These are phyloP conservation scores for Schizochytrium sp. DNA, from an alignment of 108 stramenopile genomes.

Conservation along the genomic window DNA sequence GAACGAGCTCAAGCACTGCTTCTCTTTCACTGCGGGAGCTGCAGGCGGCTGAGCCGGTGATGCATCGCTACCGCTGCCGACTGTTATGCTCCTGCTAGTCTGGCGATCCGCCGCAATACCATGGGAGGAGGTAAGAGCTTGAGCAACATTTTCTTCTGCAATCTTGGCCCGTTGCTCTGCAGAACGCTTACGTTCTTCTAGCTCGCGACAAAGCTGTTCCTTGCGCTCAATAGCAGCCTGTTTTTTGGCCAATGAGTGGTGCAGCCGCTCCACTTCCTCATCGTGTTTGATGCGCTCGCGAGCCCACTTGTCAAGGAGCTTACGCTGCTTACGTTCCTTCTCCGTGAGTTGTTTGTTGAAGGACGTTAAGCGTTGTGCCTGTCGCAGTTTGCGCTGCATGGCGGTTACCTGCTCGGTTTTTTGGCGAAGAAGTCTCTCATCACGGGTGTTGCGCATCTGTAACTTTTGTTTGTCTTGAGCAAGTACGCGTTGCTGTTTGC, in stretches of 20 bases:
- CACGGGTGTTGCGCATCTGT: not conserved
- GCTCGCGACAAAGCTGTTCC: slow-evolving; percentile 55
- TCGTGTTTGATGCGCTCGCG: slow-evolving; percentile 58
- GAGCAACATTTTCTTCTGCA: not conserved
- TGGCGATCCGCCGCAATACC: not conserved
- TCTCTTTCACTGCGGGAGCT: not conserved
- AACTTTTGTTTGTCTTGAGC: slow-evolving; percentile 56
- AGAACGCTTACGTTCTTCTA: slow-evolving; percentile 32
- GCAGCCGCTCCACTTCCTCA: slow-evolving; percentile 57
- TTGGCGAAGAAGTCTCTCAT: slow-evolving; percentile 51
- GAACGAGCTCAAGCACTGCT: slow-evolving; percentile 20
- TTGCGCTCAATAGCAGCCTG: slow-evolving; percentile 52
- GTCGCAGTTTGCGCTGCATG: slow-evolving; percentile 55
- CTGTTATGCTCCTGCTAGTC: too few relatives aligned
- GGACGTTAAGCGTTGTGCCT: slow-evolving; percentile 53
- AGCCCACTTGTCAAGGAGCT: slow-evolving; percentile 49
- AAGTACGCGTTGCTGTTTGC: slow-evolving; percentile 39
- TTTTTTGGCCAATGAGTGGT: slow-evolving; percentile 42
- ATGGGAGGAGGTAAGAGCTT: not conserved
- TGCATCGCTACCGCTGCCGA: too few relatives aligned
- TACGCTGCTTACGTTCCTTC: slow-evolving; percentile 59
- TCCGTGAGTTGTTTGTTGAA: slow-evolving; percentile 58
- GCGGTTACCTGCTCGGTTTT: slow-evolving; percentile 63
- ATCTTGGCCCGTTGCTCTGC: slow-evolving; percentile 41
- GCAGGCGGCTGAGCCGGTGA: too few relatives aligned